A percentile compares a stretch with the other conserved stretches of the same genome.
These are phyloP conservation scores for Dendrobium huoshanense DNA, from an alignment of 106 monocot genomes.

Conservation along the genomic window DNA sequence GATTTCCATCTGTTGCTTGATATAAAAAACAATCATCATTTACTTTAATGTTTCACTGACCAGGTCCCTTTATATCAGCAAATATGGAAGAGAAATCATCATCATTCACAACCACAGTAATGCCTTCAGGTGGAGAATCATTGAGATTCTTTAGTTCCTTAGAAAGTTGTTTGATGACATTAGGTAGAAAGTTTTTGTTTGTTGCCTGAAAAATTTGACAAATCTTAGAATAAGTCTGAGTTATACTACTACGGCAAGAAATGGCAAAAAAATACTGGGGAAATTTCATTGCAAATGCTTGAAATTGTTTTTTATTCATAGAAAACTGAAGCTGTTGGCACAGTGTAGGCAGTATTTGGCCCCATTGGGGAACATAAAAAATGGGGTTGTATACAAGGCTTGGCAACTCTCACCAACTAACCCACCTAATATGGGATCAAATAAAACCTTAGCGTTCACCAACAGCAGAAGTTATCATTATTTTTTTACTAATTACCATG, in stretches of 20 bases:
- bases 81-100: slow-evolving; percentile 87
- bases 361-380: background rate
- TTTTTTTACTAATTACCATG: slow-evolving; percentile 3
- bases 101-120: slow-evolving; percentile 84
- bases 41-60: slow-evolving; percentile 25
- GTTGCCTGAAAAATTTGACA: slow-evolving; percentile 41
- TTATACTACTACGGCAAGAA: background rate
- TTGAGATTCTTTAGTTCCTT: slow-evolving; percentile 93
- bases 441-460: background rate
- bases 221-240: background rate
- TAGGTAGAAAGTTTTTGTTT: slow-evolving; percentile 91
- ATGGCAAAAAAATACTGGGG: background rate
- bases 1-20: background rate
- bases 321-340: background rate
- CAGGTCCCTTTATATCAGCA: slow-evolving; percentile 97
- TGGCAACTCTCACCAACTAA: background rate
- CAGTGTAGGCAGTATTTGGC: background rate
- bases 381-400: background rate
- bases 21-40: background rate
- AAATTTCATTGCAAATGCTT: background rate
- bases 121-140: slow-evolving; percentile 93
- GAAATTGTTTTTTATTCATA: background rate
- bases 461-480: too few species aligned
- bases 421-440: background rate
- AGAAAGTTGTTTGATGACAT: slow-evolving; percentile 83